These are phyloP conservation scores for Peltaster fructicola DNA, from an alignment of 2,329 filamentous ascomycete species.

Conservation along the genomic window DNA sequence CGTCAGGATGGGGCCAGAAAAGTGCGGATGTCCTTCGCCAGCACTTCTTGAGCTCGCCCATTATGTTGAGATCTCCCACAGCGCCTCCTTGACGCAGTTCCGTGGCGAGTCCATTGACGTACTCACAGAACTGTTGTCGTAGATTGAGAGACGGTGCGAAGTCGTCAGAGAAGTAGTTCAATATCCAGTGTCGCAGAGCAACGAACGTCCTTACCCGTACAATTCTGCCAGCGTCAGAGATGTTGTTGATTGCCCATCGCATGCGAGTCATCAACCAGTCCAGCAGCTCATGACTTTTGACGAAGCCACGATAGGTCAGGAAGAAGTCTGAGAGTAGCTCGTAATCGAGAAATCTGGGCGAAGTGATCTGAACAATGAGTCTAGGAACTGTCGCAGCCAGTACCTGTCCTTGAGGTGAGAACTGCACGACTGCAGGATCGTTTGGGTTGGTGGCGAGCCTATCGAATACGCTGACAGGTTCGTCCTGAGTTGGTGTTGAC, in stretches of 20 bases:
- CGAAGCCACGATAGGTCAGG: constrained; percentile 77
- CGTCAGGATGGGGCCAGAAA: constrained; percentile 68
- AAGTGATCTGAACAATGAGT: constrained; percentile 90
- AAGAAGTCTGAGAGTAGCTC: constrained; percentile 97
- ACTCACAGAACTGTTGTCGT: constrained; percentile 59
- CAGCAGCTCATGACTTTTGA: constrained; percentile 59
- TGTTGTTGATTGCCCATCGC: constrained; percentile 65
- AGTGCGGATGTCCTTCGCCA: constrained; percentile 82
- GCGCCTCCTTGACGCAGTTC: constrained; percentile 36
- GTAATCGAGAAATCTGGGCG: constrained; percentile 88
- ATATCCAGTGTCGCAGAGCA: constrained; percentile 85
- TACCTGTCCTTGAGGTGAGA: constrained; percentile 55
- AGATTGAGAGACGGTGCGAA: constrained; percentile 63
- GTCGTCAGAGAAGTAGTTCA: constrained; percentile 95
- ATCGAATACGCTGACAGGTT: constrained; percentile 64
- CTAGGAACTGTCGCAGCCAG: constrained; percentile 79
- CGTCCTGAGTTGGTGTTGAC: no score
- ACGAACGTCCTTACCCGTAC: constrained; percentile 95
- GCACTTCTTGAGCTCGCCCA: constrained; percentile 89
- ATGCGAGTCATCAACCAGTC: constrained; percentile 72
- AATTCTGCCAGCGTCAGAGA: constrained; percentile 74
- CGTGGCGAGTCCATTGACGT: constrained; percentile 49
- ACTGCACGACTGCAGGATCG: constrained; percentile 65
- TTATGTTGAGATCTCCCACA: constrained; percentile 69
- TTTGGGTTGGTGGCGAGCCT: constrained; percentile 66